Evolutionary conservation across 1,284 basidiomycete genomes (phyloP), one percentile per base, ranked within the genome.

Genomic region (Rugiboletus extremiorientalis): DNA sequence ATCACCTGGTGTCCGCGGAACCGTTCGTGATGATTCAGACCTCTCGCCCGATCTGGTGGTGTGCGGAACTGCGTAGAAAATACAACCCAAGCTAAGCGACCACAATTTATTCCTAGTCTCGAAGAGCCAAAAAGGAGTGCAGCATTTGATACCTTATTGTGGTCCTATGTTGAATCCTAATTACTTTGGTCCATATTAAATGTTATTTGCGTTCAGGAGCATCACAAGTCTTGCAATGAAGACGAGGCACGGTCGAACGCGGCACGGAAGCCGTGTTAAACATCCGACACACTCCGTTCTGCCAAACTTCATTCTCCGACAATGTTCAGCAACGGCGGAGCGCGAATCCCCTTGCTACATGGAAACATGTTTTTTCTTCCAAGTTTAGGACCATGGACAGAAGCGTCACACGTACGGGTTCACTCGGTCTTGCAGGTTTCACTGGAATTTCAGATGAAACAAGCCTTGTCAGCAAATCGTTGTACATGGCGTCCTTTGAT

Each of bases 1-100:
- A 98, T 67, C 93, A 96, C 64, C 77, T 98, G 3, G 70, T 92
- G 0, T 85, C 84, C 1, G 79, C 79, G 9, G 80, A 89, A 59
- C 67, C 75, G 7, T 69, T 74, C 4, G 88, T 96, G 15, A 83
- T 79, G 63, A 76, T 98, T 50, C 82, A 83, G 66, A 98, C 94
- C 0, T 84, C 89, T 27, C 83, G 80, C 56, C 91, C 94, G 0
- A 88, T 98, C 36, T 91, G 92, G 81, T 99, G 95, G 95, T 92
- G 88, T 22, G 84, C 83, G 48, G 92, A 94, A 68, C 64, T 86
- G 55, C 66, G 64, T 22, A 44, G 34, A 61, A 47, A 51, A 36
- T 12, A 28, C 57, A 50, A 56, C 15, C 5, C 15, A 45, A 38
- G 14, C 15, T 18, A 16, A 12, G 2, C 46, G 23, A 5, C n/a